Evolutionary conservation across 139 green algal genomes (phyloP).

Genomic region (Chara braunii): DNA sequence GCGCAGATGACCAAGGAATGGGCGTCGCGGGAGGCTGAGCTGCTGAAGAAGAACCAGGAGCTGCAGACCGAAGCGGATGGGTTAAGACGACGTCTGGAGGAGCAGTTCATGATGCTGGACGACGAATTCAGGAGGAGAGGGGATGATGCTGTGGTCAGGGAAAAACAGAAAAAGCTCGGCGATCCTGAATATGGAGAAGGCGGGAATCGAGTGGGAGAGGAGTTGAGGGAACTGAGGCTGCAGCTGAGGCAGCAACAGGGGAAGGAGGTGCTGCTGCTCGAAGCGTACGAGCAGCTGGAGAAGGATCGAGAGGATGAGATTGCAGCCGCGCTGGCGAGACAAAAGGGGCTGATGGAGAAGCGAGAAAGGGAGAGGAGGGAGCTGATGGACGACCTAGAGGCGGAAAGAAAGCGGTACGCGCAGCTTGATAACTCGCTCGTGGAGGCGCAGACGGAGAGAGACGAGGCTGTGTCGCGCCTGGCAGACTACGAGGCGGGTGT

Average conservation of each 20-base stretch:
- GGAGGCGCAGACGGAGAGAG: conserved; percentile 42
- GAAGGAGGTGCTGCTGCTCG: conserved; percentile 60
- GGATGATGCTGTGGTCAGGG: too few species aligned
- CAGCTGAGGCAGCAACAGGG: conserved; percentile 44
- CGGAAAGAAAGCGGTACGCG: not conserved
- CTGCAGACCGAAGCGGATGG: conserved; percentile 18
- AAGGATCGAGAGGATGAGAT: conserved; percentile 55
- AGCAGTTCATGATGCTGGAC: too few species aligned
- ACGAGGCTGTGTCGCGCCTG: conserved; percentile 40
- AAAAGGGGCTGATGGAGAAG: not conserved
- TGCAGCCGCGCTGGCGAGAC: conserved; percentile 48
- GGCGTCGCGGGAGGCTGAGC: conserved; percentile 36
- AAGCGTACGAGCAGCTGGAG: conserved; percentile 73
- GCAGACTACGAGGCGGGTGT: conserved; percentile 27
- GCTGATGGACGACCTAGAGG: conserved; percentile 6
- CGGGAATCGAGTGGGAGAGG: not conserved
- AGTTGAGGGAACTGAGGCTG: conserved; percentile 26
- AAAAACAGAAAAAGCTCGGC: too few species aligned
- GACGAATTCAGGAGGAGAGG: too few species aligned
- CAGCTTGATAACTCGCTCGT: conserved; percentile 24
- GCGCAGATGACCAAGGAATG: conserved; percentile 45
- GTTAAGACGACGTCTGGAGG: too few species aligned
- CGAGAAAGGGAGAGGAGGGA: conserved; percentile 40
- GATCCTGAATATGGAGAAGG: too few species aligned
- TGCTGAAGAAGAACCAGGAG: conserved; percentile 37